Conservation (phyloP, 345 rosid species). For the Populus tremula region DNA sequence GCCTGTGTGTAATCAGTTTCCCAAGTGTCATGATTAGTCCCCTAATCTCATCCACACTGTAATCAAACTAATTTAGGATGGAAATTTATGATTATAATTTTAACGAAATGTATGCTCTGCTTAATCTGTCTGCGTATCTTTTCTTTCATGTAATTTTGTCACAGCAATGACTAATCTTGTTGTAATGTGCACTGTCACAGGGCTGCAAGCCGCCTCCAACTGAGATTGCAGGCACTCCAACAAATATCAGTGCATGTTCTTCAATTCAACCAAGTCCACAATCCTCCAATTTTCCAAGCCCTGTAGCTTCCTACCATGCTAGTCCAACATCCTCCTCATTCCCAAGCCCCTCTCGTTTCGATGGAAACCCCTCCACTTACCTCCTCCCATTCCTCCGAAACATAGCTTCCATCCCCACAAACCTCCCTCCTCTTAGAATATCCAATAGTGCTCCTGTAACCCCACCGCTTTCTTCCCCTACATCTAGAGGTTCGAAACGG, state of each 20-base stretch:
- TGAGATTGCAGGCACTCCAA: conserved; percentile 26
- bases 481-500: conserved; percentile 23
- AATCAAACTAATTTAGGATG: conserved; percentile 1
- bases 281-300: conserved; percentile 33
- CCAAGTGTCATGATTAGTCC: background rate
- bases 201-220: conserved; percentile 25
- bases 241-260: conserved; percentile 29
- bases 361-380: conserved; percentile 28
- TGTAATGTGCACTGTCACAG: conserved; percentile 14
- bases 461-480: conserved; percentile 34
- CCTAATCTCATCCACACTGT: background rate
- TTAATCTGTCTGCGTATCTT: background rate
- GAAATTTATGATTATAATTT: background rate
- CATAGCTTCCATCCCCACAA: conserved; percentile 34
- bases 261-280: conserved; percentile 36
- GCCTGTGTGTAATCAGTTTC: background rate
- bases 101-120: background rate
- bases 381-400: conserved; percentile 33
- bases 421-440: conserved; percentile 34
- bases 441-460: conserved; percentile 41
- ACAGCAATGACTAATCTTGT: background rate
- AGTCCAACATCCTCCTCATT: conserved; percentile 36
- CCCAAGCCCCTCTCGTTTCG: conserved; percentile 29
- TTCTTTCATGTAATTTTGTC: background rate
- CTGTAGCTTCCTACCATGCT: conserved; percentile 34